phyloP scores from a whole-genome alignment of 2,329 filamentous ascomycete genomes.

The Calonectria pauciramosa region DNA sequence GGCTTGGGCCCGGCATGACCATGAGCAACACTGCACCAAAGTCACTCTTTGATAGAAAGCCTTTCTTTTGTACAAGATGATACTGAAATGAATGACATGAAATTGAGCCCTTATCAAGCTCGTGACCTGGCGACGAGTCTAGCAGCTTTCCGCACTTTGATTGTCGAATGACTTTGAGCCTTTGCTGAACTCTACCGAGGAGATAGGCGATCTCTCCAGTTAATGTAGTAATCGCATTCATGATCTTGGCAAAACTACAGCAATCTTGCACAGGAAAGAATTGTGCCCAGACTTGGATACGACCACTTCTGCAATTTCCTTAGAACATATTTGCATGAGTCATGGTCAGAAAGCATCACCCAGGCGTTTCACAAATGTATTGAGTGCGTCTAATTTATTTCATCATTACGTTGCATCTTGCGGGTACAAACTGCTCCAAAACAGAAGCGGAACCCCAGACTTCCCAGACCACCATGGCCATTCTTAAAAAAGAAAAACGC shows the following conservation, averaged over 20 bases:
- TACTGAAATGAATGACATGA: neutral
- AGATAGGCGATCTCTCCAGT: neutral
- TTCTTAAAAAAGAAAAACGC: no score
- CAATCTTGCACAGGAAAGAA: no score
- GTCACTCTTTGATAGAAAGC: neutral
- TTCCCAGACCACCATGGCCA: no score
- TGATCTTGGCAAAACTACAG: no score
- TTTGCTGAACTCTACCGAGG: neutral
- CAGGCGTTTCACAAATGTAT: neutral
- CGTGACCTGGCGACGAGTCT: neutral
- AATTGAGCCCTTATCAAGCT: neutral
- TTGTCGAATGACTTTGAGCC: neutral
- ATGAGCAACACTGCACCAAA: neutral
- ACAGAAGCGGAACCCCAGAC: neutral
- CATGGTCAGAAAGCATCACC: neutral
- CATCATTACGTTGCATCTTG: no score
- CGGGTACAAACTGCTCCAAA: neutral
- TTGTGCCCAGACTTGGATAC: no score
- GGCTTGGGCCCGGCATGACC: neutral
- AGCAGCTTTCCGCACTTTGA: neutral
- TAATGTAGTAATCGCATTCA: no score
- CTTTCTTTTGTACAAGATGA: neutral
- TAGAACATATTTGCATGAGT: no score
- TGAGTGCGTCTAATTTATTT: no score
- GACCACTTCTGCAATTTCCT: no score